Base-by-base conservation (phyloP, 495 filamentous ascomycete genomes). In the Aspergillus funiculosus region DNA sequence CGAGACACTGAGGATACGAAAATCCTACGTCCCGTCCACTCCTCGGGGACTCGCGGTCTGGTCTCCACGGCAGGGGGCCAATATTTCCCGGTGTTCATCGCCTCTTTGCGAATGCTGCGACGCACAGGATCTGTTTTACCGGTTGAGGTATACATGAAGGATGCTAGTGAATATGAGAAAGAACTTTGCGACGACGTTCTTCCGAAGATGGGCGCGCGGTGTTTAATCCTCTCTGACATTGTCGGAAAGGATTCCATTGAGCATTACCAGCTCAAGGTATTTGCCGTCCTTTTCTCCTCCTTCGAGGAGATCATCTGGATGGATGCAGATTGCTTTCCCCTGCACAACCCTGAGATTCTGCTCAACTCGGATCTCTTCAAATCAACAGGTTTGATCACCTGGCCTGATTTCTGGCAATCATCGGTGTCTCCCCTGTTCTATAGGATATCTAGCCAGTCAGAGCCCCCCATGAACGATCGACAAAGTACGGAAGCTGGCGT, bases 231-330 rank as follows among this genome's bases (percentile, higher is more conserved):
- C 8, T 67, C 68, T 0, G 71, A 74, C 22, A 51, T 76, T 5
- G 45, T 74, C 9, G 67, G 64, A 6, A 64, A 62, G 24, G 54
- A 64, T 8, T 42, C 55, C 6, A 68, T 74, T 41, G 63, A 57
- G 49, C 64, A 70, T 40, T 83, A 70, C 50, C 80, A 84, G 52
- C 71, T 79, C 50, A 82, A 82, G 58, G 60, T 68, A n/a, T 71
- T 82, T 43, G 72, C 80, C 2, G 67, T 82, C 4, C 62, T 82
- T 1, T 77, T 81, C 53, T 81, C 76, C 0, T 72, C 73, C 7
- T 84, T 82, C 31, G 71, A 79, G 52, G 62, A 77, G 39, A 62
- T 84, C 2, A 68, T 84, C 18, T 80, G 79, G 62, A 73, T 83
- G 63, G 80, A 84, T 52, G 72, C 75, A 25, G 79, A 83, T 50